Base-by-base conservation (phyloP, 2,329 filamentous ascomycete species). In the Fusarium setosum region DNA sequence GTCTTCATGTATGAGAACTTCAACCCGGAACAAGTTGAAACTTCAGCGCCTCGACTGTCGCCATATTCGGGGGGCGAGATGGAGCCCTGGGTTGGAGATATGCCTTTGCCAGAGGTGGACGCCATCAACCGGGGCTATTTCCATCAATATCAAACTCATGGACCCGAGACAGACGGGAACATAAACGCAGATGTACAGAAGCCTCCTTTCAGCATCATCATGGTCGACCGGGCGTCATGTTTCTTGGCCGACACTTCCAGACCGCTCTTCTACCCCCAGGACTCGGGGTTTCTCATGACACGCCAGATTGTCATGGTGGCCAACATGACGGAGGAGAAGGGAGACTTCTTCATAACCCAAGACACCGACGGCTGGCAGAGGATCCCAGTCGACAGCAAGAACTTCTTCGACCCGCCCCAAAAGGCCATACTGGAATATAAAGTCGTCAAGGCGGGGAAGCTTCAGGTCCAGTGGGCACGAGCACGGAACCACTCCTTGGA, bases 1-100 rank as follows among this genome's bases (percentile, higher is more conserved):
- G 45, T 48, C 18, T 48, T 23, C 45, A 48, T 48, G 45, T 48
- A 48, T 20, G 45, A 48, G 29, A 48, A 35, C 15, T 15, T 48
- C 20, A 29, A 34, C 45, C 18, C 31, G 10, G 18, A 21, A 48
- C 8, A 20, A 21, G 17, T 50, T 23, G 6, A 5, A 7, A 35
- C 37, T 23, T 35, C 34, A 15, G 21, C n/a, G 4, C 47, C 32
- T 18, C 20, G 47, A 11, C 21, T 50, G 9, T 15, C 18, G 20
- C 17, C 31, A 26, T 17, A 31, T 3, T n/a, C 24, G 5, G 17
- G 42, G 8, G 31, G 20, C 18, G 29, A 34, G 18, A 20, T 48
- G 10, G 18, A 17, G 6, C 13, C 45, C 29, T 48, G 31, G 45
- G 23, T 48, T 3, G 31, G 17, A 8, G 42, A 47, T 29, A 11